Evolutionary conservation across 345 rosid species (phyloP), one percentile per base, ranked within the genome.

Genomic region (Pugionium dolabratum): DNA sequence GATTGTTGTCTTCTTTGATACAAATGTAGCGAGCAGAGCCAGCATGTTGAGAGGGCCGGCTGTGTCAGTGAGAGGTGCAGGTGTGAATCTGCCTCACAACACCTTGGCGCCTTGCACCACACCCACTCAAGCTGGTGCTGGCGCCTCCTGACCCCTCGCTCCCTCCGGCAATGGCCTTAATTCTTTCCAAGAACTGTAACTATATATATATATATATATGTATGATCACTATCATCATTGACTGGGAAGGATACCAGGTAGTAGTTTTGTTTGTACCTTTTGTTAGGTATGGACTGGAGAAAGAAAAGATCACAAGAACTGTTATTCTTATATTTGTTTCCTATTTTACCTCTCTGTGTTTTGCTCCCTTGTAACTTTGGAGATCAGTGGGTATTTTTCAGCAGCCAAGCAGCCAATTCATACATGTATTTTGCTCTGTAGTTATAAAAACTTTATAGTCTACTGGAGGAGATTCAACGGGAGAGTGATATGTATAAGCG

Each of bases 1-100:
- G 65, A 65, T 86, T 0, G 91, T 92, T 3, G 76, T 89, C 79
- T 92, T 87, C 74, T 85, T 92, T 5, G 90, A 89, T 78, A 76
- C 97, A n/a, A 82, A 71, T 67, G 55, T 80, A 1, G 79, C 77
- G 76, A 83, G 85, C 82, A 78, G 76, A 72, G 84, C 79, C 1
- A 75, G 82, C 71, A 59, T 84, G 30, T 63, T 74, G 62, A 85
- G 71, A 76, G 71, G 54, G 18, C 67, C 82, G 0, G 71, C 65
- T 2, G 30, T 85, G 34, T 92, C 95, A 0, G 69, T 92, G 43
- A 83, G 86, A 76, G 96, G 91, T 1, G 91, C 85, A 0, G 95
- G 96, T 59, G 69, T 89, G 67, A 82, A 59, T 75, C 67, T 87
- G 58, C 91, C 85, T 31, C 60, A 77, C 26, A 82, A 81, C 70